Conservation (phyloP, 805 yeast species). For the Candida khao-thaluensis region DNA sequence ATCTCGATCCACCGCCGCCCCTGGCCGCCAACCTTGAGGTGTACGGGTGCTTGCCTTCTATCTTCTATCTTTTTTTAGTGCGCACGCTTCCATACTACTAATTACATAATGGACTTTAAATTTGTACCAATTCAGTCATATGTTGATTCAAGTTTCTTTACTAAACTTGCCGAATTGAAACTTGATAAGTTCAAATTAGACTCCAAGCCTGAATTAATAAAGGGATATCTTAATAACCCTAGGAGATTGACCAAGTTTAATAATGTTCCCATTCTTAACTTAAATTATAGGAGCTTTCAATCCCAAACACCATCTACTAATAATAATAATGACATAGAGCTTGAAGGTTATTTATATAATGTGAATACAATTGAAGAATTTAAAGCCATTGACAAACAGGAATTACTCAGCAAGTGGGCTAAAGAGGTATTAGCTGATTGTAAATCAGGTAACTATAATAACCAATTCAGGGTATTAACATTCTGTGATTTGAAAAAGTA, state of each 20-base stretch:
- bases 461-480: slow-evolving; percentile 44
- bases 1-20: too few species aligned
- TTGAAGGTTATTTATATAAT: slow-evolving; percentile 47
- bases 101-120: slow-evolving; percentile 18
- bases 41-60: too few species aligned
- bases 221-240: slow-evolving; percentile 44
- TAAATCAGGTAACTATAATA: slow-evolving; percentile 31
- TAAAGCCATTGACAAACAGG: slow-evolving; percentile 62
- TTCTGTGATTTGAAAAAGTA: slow-evolving; percentile 90
- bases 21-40: too few species aligned
- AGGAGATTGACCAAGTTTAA: slow-evolving; percentile 33
- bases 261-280: slow-evolving; percentile 32
- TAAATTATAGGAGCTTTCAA: slow-evolving; percentile 35
- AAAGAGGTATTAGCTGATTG: slow-evolving; percentile 19
- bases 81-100: not conserved
- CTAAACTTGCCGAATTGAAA: slow-evolving; percentile 67
- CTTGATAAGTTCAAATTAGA: slow-evolving; percentile 71
- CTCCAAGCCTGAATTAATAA: slow-evolving; percentile 41
- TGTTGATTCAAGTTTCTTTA: slow-evolving; percentile 86
- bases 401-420: slow-evolving; percentile 48
- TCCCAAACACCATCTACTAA: not conserved
- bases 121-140: slow-evolving; percentile 63
- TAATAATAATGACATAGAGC: slow-evolving; percentile 16
- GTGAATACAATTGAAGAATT: slow-evolving; percentile 87
- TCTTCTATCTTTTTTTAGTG: too few species aligned